Base-by-base conservation (phyloP, 768 basidiomycete species). In the Asterophora parasitica region DNA sequence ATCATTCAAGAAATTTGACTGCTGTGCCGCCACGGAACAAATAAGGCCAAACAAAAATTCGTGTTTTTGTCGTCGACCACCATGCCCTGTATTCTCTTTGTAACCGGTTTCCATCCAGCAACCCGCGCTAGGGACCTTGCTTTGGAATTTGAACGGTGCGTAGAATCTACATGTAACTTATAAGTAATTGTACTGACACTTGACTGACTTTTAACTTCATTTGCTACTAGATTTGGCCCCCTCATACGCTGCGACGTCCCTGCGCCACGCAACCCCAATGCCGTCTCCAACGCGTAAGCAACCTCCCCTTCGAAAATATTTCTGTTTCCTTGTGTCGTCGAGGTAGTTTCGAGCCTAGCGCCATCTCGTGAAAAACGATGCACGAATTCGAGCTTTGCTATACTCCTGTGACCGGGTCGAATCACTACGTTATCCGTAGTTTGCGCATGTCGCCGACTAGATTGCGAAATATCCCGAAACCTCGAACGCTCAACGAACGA, bases 181-280 rank as follows among this genome's bases (percentile, higher is more conserved):
- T n/a, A n/a, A n/a, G n/a, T n/a, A n/a, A n/a, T n/a, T n/a, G 12
- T 10, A 26, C 16, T 44, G 23, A 19, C 31, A 35, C 42, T 45
- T 38, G 23, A 33, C 9, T 8, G 36, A 10, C 32, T 6, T 31
- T 28, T 15, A 33, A 31, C n/a, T 7, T 4, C n/a, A n/a, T 5
- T 43, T 42, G 31, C 20, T 1, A 11, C 11, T 23, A 92, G 89
- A 47, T 92, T 75, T 56, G 90, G 90, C n/a, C 85, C 84, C 46
- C 75, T 93, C 23, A 78, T 92, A 51, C 86, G 90, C 50, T 93
- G 91, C 69, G 91, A 93, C 61, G 88, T 93, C 13, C 90, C 90
- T 13, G 91, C 90, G 1, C 87, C 89, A 1, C 82, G 88, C 54
- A 87, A 88, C 67, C 81, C 83, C 0, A 75, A 83, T 53, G 79